Conservation (phyloP, 345 rosid genomes). For the Limnanthes douglasii region DNA sequence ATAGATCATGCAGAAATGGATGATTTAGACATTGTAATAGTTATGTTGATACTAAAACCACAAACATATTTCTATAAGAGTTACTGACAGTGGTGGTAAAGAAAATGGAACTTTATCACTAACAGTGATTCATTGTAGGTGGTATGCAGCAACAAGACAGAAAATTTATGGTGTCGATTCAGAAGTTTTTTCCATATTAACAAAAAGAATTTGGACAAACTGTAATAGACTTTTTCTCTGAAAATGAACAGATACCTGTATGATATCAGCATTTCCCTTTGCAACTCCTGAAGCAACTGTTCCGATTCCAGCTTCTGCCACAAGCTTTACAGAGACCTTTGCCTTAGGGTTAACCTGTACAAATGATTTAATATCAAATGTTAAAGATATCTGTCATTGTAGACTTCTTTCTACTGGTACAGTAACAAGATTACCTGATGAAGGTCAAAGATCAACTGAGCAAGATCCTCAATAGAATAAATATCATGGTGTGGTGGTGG, state of each 20-base stretch:
- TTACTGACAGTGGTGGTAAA: no score
- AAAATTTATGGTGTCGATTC: no score
- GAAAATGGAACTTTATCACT: no score
- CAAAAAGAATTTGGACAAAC: no score
- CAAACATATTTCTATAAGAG: no score
- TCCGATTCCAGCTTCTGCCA: conserved; percentile 98
- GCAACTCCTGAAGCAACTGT: conserved; percentile 99
- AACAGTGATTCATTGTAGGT: no score
- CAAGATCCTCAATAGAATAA: conserved; percentile 96
- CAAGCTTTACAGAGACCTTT: conserved; percentile 96
- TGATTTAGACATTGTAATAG: no score
- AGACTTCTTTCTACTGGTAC: not conserved
- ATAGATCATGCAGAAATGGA: no score
- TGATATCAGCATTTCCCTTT: conserved; percentile 93
- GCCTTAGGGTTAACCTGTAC: conserved; percentile 88
- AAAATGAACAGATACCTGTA: conserved; percentile 45
- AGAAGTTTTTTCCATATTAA: no score
- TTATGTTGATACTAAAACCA: no score
- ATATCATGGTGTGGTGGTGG: conserved; percentile 99
- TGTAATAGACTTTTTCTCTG: no score
- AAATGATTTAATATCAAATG: conserved; percentile 6
- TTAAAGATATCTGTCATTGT: conserved; percentile 2
- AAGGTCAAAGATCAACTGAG: conserved; percentile 92
- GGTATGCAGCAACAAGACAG: no score
- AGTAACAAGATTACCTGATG: conserved; percentile 59